Evolutionary conservation across 495 filamentous ascomycete species (phyloP).

Genomic region (Echria macrotheca): DNA sequence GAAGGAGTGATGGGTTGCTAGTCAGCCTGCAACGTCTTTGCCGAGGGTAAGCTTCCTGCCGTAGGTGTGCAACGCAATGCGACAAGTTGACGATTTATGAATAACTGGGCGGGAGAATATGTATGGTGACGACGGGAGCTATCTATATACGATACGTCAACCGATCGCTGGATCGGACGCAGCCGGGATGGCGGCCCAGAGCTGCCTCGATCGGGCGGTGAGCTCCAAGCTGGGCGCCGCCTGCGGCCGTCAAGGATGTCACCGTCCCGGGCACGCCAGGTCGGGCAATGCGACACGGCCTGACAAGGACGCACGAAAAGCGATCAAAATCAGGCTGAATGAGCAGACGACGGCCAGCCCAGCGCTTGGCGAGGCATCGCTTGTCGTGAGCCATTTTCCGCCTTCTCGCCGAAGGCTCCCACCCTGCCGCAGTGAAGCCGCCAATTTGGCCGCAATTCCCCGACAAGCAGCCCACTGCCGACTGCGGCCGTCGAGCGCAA

Average conservation of each 20-base stretch:
- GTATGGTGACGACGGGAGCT: too few species aligned
- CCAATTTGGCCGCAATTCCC: slow-evolving; percentile 28
- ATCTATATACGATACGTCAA: too few species aligned
- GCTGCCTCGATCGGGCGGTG: too few species aligned
- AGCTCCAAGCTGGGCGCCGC: too few species aligned
- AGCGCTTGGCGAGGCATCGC: slow-evolving; percentile 14
- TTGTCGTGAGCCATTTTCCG: slow-evolving; percentile 19
- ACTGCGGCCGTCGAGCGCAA: slow-evolving; percentile 10
- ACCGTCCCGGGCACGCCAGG: background rate
- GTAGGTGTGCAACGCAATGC: too few species aligned
- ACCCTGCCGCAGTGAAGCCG: slow-evolving; percentile 21
- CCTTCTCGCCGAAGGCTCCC: slow-evolving; percentile 9
- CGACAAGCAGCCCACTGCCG: slow-evolving; percentile 11
- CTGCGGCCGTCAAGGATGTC: background rate
- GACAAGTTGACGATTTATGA: too few species aligned
- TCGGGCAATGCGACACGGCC: slow-evolving; percentile 13
- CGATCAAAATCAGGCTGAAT: slow-evolving; percentile 20
- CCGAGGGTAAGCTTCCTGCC: too few species aligned
- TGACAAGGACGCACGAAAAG: slow-evolving; percentile 5
- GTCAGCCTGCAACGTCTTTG: too few species aligned
- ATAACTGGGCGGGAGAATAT: too few species aligned
- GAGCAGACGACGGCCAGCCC: background rate
- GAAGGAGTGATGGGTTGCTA: too few species aligned
- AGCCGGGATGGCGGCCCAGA: too few species aligned
- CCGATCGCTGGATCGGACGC: too few species aligned